Evolutionary conservation across 441 rosid species (phyloP).

Genomic region (Hura crepitans): DNA sequence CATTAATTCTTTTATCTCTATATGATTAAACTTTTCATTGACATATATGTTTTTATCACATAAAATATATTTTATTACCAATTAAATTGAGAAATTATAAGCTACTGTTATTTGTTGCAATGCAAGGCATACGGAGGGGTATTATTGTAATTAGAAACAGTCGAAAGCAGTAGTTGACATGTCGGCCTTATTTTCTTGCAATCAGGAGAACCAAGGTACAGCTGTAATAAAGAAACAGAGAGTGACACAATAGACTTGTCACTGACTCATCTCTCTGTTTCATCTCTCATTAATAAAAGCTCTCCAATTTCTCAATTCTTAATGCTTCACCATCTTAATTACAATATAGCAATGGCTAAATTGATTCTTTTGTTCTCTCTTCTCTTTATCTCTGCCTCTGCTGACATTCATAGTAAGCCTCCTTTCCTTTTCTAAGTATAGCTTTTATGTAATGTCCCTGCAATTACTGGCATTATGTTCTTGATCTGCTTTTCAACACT

Average conservation of each 20-base stretch:
- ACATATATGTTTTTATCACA: too few species aligned
- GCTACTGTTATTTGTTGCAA: too few species aligned
- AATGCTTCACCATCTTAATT: background rate
- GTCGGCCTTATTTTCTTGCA: constrained; percentile 22
- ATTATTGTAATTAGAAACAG: background rate
- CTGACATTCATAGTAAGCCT: constrained; percentile 39
- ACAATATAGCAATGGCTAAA: constrained; percentile 16
- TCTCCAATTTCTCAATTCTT: background rate
- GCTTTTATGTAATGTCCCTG: constrained; percentile 1
- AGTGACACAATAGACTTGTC: constrained; percentile 24
- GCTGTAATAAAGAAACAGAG: constrained; percentile 2
- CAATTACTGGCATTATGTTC: constrained; percentile 11
- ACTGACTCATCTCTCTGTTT: constrained; percentile 20
- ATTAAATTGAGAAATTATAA: too few species aligned
- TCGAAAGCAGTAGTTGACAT: constrained; percentile 6
- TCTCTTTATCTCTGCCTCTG: constrained; percentile 37
- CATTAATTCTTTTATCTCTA: too few species aligned
- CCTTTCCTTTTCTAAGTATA: background rate
- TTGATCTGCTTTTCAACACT: constrained; percentile 14
- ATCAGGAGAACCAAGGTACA: background rate
- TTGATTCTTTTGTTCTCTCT: constrained; percentile 27
- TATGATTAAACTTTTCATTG: too few species aligned
- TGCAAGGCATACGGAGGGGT: background rate
- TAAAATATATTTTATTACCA: too few species aligned
- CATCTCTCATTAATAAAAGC: constrained; percentile 13